Evolutionary conservation across 257 asterid genomes (phyloP).

Genomic region (Plantago major): DNA sequence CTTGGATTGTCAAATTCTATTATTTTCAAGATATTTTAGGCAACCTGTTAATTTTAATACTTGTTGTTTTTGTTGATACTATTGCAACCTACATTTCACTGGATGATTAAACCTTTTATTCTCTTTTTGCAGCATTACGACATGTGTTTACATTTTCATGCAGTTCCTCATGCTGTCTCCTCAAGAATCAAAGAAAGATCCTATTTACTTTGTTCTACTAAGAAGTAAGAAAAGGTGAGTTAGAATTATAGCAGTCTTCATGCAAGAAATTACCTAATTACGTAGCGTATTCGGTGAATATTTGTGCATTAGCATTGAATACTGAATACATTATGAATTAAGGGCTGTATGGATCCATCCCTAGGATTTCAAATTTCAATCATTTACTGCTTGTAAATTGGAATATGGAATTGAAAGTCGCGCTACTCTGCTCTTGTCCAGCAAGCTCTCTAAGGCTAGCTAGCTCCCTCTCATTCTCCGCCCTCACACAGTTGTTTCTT

Average conservation of each 20-base stretch:
- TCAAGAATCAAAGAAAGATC: conserved; percentile 64
- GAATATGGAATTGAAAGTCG: too few relatives aligned
- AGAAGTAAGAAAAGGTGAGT: conserved; percentile 53
- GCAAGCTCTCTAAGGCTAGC: too few relatives aligned
- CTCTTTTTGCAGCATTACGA: conserved; percentile 61
- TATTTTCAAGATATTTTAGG: not conserved
- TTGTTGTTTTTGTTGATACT: not conserved
- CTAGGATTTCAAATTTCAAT: conserved; percentile 1
- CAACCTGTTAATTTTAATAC: not conserved
- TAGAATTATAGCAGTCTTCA: not conserved
- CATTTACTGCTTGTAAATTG: not conserved
- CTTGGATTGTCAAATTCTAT: not conserved
- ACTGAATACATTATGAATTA: too few relatives aligned
- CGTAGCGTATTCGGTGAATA: not conserved
- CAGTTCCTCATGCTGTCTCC: conserved; percentile 64
- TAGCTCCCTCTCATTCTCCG: too few relatives aligned
- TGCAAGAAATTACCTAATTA: not conserved
- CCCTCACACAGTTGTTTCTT: too few relatives aligned
- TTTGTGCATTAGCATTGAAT: conserved; percentile 1
- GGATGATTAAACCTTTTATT: conserved; percentile 6
- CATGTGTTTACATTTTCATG: conserved; percentile 60
- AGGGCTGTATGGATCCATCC: too few relatives aligned
- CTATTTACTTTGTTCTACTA: conserved; percentile 65
- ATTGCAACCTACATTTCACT: not conserved
- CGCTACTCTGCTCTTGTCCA: too few relatives aligned